Evolutionary conservation across 345 rosid genomes (phyloP).

Genomic region (Gossypium bickii): DNA sequence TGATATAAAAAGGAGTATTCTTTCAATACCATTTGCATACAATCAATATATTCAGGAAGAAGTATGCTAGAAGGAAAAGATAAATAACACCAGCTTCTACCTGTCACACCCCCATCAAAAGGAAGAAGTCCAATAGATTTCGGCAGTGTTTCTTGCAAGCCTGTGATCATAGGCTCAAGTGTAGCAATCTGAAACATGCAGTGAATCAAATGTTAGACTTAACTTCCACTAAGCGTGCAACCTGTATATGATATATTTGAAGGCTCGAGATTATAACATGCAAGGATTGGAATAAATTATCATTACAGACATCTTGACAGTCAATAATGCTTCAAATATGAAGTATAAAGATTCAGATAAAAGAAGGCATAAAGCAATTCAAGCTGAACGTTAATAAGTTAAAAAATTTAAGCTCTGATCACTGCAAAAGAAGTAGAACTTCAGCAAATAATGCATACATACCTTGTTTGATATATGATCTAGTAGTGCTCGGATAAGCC

Average conservation of each 20-base stretch:
- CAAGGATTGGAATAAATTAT: neutral
- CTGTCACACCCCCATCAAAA: constrained; percentile 92
- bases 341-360: neutral
- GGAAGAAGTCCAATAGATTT: constrained; percentile 95
- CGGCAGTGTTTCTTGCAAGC: constrained; percentile 88
- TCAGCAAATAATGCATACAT: constrained; percentile 12
- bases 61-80: neutral
- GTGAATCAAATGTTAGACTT: constrained; percentile 17
- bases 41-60: neutral
- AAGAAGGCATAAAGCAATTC: neutral
- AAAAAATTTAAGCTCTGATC: constrained; percentile 11
- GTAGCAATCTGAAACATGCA: constrained; percentile 54
- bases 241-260: neutral
- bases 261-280: neutral
- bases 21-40: neutral
- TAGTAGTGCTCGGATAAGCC: constrained; percentile 94
- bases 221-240: constrained; percentile 1
- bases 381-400: neutral
- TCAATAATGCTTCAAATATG: constrained; percentile 1
- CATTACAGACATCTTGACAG: neutral
- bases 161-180: constrained; percentile 81
- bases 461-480: constrained; percentile 98
- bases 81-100: constrained; percentile 27
- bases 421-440: neutral
- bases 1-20: neutral